Evolutionary conservation across 495 filamentous ascomycete genomes (phyloP).

Genomic region (Hypoxylon rickii): DNA sequence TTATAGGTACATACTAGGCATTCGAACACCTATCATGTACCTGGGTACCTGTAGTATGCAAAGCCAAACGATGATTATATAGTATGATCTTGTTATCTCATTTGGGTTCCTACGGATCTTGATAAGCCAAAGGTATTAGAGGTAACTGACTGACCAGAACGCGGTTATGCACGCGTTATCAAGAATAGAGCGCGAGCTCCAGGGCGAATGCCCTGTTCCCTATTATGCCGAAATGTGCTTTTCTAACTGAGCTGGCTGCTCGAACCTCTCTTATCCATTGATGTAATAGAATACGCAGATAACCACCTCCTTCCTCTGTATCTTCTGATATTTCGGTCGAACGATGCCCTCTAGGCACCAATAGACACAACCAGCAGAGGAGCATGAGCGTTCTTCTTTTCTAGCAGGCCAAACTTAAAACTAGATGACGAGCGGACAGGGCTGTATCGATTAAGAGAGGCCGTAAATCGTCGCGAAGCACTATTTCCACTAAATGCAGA

Average conservation of each 20-base stretch:
- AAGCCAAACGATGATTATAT: no score
- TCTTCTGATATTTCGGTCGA: slow-evolving; percentile 19
- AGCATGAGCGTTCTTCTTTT: slow-evolving; percentile 2
- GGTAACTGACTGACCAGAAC: slow-evolving; percentile 2
- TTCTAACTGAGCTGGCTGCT: slow-evolving; percentile 3
- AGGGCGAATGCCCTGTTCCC: slow-evolving; percentile 1
- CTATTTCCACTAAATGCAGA: slow-evolving; percentile 44
- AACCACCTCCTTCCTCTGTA: slow-evolving; percentile 17
- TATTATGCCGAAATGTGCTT: not conserved
- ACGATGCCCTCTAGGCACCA: slow-evolving; percentile 12
- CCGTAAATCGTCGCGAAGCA: slow-evolving; percentile 39
- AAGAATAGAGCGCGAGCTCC: slow-evolving; percentile 15
- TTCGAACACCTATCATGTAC: no score
- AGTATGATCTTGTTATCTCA: slow-evolving; percentile 18
- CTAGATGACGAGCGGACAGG: slow-evolving; percentile 17
- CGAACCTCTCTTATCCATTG: slow-evolving; percentile 3
- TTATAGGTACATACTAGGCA: no score
- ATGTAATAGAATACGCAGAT: slow-evolving; percentile 20
- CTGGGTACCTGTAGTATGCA: no score
- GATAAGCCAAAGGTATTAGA: slow-evolving; percentile 23
- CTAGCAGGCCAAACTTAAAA: slow-evolving; percentile 15
- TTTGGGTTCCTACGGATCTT: slow-evolving; percentile 28
- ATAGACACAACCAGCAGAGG: not conserved
- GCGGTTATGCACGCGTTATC: slow-evolving; percentile 9
- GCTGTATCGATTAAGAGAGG: slow-evolving; percentile 21